Evolutionary conservation across 495 filamentous ascomycete species (phyloP).

Genomic region (Arthonia radiata): DNA sequence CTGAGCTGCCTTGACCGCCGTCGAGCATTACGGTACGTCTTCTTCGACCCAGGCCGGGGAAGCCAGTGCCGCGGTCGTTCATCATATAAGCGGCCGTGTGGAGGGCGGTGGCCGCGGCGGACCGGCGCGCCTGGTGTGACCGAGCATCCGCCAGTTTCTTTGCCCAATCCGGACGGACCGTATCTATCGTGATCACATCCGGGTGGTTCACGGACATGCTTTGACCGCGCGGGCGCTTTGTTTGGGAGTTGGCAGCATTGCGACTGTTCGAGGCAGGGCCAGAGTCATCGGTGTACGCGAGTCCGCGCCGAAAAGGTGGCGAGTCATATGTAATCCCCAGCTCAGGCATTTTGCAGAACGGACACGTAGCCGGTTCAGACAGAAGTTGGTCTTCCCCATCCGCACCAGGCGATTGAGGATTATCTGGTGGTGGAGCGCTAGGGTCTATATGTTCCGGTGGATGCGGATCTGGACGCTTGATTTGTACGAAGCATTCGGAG

Average conservation of each 20-base stretch:
- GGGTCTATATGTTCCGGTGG: slow-evolving; percentile 60
- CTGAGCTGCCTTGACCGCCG: slow-evolving; percentile 14
- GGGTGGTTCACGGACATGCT: slow-evolving; percentile 61
- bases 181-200: slow-evolving; percentile 73
- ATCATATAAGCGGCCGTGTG: slow-evolving; percentile 91
- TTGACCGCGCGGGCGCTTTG: too few species aligned
- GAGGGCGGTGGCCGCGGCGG: slow-evolving; percentile 79
- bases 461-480: slow-evolving; percentile 90
- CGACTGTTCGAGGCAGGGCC: too few species aligned
- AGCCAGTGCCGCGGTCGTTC: slow-evolving; percentile 28
- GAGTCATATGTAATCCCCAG: slow-evolving; percentile 84
- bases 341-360: slow-evolving; percentile 84
- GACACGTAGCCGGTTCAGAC: slow-evolving; percentile 79
- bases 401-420: slow-evolving; percentile 10
- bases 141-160: slow-evolving; percentile 69
- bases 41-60: slow-evolving; percentile 17
- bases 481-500: slow-evolving; percentile 97
- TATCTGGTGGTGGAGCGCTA: slow-evolving; percentile 18
- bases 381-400: slow-evolving; percentile 44
- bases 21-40: slow-evolving; percentile 14
- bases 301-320: slow-evolving; percentile 65
- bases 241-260: too few species aligned
- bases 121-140: slow-evolving; percentile 57
- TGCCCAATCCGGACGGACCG: slow-evolving; percentile 80
- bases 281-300: slow-evolving; percentile 41